These are phyloP conservation scores for Termitomyces sp. DNA, from an alignment of 768 basidiomycete genomes.

Conservation along the genomic window DNA sequence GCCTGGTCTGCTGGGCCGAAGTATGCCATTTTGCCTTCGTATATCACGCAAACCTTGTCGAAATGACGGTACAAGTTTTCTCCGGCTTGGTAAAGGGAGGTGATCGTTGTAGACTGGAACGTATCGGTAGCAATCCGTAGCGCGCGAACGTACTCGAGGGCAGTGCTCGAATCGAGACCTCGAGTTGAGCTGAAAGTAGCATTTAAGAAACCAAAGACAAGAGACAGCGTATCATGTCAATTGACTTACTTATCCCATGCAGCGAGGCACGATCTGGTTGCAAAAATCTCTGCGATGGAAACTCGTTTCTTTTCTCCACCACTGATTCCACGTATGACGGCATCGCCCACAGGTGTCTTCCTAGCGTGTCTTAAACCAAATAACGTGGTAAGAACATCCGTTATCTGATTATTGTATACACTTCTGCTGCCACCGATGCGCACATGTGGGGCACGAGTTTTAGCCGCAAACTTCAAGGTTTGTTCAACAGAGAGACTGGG, in stretches of 20 bases:
- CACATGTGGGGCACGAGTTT: slow-evolving; percentile 58
- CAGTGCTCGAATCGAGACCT: slow-evolving; percentile 65
- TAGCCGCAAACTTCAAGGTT: slow-evolving; percentile 65
- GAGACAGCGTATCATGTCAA: not conserved
- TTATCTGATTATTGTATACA: slow-evolving; percentile 35
- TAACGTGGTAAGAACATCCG: slow-evolving; percentile 56
- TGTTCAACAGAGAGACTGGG: slow-evolving; percentile 77
- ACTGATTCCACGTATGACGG: slow-evolving; percentile 50
- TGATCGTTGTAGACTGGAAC: slow-evolving; percentile 52
- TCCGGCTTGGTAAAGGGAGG: slow-evolving; percentile 84
- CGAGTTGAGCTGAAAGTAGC: slow-evolving; percentile 47
- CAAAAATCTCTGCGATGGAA: slow-evolving; percentile 60
- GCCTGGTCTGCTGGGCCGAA: slow-evolving; percentile 66
- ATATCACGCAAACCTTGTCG: slow-evolving; percentile 78
- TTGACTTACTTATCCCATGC: slow-evolving; percentile 25
- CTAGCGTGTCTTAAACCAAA: slow-evolving; percentile 75
- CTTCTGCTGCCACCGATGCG: slow-evolving; percentile 41
- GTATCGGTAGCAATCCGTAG: slow-evolving; percentile 62
- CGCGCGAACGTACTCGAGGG: slow-evolving; percentile 65
- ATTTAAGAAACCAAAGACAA: not conserved
- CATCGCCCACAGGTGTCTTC: slow-evolving; percentile 62
- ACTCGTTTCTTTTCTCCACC: slow-evolving; percentile 58
- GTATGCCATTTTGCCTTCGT: slow-evolving; percentile 70
- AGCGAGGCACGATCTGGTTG: slow-evolving; percentile 49
- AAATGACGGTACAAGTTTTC: slow-evolving; percentile 62